Evolutionary conservation across 495 filamentous ascomycete species (phyloP).

Genomic region (Chaetomidium leptoderma): DNA sequence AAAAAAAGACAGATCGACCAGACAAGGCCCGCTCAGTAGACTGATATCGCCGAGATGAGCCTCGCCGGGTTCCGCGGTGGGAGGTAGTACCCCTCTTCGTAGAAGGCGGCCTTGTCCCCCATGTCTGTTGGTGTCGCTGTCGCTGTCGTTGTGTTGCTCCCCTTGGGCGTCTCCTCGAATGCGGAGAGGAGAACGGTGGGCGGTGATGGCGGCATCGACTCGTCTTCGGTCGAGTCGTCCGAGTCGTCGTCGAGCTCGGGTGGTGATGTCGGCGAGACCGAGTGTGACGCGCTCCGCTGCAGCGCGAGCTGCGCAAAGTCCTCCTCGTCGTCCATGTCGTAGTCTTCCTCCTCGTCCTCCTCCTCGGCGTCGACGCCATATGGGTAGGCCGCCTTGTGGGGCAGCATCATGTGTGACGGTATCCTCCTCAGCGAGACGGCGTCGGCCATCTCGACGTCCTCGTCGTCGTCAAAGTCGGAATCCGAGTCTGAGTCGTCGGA

Average conservation of each 20-base stretch:
- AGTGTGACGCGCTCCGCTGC: slow-evolving; percentile 67
- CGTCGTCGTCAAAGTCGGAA: slow-evolving; percentile 37
- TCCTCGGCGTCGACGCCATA: slow-evolving; percentile 7
- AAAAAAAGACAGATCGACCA: slow-evolving; percentile 20
- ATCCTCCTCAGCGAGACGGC: slow-evolving; percentile 45
- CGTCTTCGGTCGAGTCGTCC: slow-evolving; percentile 63
- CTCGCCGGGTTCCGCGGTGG: slow-evolving; percentile 45
- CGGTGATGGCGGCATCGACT: slow-evolving; percentile 80
- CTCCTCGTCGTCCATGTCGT: slow-evolving; percentile 64
- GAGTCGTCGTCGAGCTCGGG: slow-evolving; percentile 73
- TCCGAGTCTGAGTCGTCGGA: slow-evolving; percentile 32
- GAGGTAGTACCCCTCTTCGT: slow-evolving; percentile 60
- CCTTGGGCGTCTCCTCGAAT: slow-evolving; percentile 53
- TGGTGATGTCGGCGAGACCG: slow-evolving; percentile 44
- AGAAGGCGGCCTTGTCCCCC: slow-evolving; percentile 49
- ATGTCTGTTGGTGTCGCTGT: slow-evolving; percentile 23
- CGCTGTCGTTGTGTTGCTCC: slow-evolving; percentile 17
- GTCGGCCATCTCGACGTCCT: slow-evolving; percentile 53
- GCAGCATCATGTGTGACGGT: slow-evolving; percentile 31
- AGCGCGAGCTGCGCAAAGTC: slow-evolving; percentile 67
- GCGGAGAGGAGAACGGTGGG: slow-evolving; percentile 59
- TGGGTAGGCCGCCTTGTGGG: slow-evolving; percentile 8
- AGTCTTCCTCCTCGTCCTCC: slow-evolving; percentile 36
- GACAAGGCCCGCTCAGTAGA: slow-evolving; percentile 36
- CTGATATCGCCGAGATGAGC: slow-evolving; percentile 47